A percentile compares a stretch with the other conserved stretches of the same genome.
phyloP scores from a whole-genome alignment of 139 green algal species.

The Tetradesmus obliquus region DNA sequence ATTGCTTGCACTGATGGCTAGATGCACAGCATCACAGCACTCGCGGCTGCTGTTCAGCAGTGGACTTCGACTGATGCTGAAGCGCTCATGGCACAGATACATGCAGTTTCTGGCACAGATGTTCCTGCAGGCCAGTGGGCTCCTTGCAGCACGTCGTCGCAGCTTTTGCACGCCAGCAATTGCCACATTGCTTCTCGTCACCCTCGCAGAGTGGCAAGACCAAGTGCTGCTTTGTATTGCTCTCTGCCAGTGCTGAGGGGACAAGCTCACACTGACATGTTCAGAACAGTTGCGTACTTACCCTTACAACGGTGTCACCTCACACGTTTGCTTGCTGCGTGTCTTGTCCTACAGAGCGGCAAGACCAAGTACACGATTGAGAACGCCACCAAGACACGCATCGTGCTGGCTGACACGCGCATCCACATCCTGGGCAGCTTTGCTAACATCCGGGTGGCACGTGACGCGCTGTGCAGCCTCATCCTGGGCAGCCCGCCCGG shows the following conservation, averaged over 20 bases:
- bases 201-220: too few species aligned
- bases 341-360: conserved; percentile 71
- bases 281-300: too few species aligned
- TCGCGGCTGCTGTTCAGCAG: not conserved
- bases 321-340: not conserved
- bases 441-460: conserved; percentile 86
- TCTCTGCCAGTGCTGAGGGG: too few species aligned
- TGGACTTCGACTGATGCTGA: too few species aligned
- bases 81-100: not conserved
- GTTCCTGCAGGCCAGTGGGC: too few species aligned
- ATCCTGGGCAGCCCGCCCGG: conserved; percentile 97
- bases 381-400: conserved; percentile 96
- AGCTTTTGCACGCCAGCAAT: too few species aligned
- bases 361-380: conserved; percentile 99
- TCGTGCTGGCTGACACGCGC: conserved; percentile 97
- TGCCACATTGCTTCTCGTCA: too few species aligned
- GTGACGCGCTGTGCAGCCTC: conserved; percentile 91
- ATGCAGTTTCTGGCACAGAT: not conserved
- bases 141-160: too few species aligned
- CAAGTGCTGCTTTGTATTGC: too few species aligned
- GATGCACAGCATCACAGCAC: not conserved
- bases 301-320: too few species aligned
- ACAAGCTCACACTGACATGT: too few species aligned
- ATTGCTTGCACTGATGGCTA: not conserved
- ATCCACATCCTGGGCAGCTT: conserved; percentile 98